Percentiles rank a stretch among this genome's conserved stretches.
These are phyloP conservation scores for Ensete glaucum DNA, from an alignment of 176 grass and related monocot species.

Conservation along the genomic window DNA sequence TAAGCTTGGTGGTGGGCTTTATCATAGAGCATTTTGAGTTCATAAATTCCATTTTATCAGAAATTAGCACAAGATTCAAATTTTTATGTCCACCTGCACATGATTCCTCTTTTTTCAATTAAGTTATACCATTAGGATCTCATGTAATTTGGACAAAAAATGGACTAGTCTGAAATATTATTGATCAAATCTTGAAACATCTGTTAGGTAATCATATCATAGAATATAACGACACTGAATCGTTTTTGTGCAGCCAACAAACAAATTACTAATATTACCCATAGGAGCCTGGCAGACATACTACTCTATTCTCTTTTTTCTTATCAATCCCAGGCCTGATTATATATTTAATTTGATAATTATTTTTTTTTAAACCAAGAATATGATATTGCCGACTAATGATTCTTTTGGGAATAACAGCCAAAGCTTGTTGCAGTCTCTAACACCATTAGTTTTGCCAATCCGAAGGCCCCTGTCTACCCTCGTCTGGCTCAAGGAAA, in stretches of 20 bases:
- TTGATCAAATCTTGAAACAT: neutral
- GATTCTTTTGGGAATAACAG: conserved; percentile 29
- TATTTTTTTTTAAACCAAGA: neutral
- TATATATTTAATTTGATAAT: too few species aligned
- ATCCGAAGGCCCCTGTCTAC: conserved; percentile 83
- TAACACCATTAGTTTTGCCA: conserved; percentile 49
- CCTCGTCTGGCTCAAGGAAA: conserved; percentile 87
- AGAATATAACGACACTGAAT: too few species aligned
- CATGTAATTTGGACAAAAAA: neutral
- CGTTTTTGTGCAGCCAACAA: too few species aligned
- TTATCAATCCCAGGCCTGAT: too few species aligned
- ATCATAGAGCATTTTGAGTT: neutral
- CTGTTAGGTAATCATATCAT: neutral
- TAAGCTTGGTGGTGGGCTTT: neutral
- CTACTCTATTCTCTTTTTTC: too few species aligned
- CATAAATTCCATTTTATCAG: neutral
- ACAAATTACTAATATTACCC: too few species aligned
- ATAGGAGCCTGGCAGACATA: too few species aligned
- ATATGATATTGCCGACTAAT: neutral
- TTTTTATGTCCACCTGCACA: too few species aligned
- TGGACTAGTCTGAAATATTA: neutral
- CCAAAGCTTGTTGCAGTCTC: conserved; percentile 61
- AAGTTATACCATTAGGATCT: neutral
- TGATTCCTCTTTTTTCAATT: too few species aligned
- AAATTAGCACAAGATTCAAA: neutral